A percentile compares a stretch with the other conserved stretches of the same genome.
These are phyloP conservation scores for Globisporangium paroecandrum DNA, from an alignment of 352 stramenopile species.

Conservation along the genomic window DNA sequence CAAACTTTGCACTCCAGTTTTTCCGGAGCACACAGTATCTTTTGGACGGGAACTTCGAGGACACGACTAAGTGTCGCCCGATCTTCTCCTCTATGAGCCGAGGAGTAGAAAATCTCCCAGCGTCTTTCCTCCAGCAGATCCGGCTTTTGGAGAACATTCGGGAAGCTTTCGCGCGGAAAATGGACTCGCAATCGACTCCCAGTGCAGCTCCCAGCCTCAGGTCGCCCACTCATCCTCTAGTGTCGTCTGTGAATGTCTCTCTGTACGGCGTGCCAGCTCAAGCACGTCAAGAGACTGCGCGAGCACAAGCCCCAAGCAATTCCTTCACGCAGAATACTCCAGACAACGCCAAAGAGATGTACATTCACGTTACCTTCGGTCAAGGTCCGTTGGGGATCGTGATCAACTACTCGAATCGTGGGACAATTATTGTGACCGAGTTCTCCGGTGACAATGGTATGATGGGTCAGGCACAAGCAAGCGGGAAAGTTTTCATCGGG, in stretches of 20 bases:
- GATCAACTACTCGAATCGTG: slow-evolving; percentile 76
- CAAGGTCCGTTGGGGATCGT: slow-evolving; percentile 73
- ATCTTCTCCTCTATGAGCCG: slow-evolving; percentile 38
- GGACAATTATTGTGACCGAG: slow-evolving; percentile 75
- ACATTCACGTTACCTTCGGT: slow-evolving; percentile 66
- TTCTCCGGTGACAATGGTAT: slow-evolving; percentile 68
- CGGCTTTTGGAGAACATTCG: slow-evolving; percentile 62
- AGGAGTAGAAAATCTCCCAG: slow-evolving; percentile 52
- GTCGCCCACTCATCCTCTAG: background rate
- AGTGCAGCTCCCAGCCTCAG: slow-evolving; percentile 14
- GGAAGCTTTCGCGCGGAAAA: slow-evolving; percentile 29
- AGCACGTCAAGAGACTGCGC: background rate
- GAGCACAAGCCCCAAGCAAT: background rate
- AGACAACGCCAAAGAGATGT: slow-evolving; percentile 24
- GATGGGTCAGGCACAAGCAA: slow-evolving; percentile 71
- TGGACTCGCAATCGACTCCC: slow-evolving; percentile 11
- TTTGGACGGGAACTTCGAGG: slow-evolving; percentile 50
- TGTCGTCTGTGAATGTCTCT: slow-evolving; percentile 4
- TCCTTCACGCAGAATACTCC: background rate
- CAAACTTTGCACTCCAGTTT: slow-evolving; percentile 79
- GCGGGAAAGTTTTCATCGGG: slow-evolving; percentile 63
- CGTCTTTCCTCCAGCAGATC: slow-evolving; percentile 75
- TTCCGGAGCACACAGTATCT: slow-evolving; percentile 62
- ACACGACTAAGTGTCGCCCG: slow-evolving; percentile 53
- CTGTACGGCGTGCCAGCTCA: slow-evolving; percentile 2